Evolutionary conservation across 2,329 filamentous ascomycete species (phyloP).

Genomic region (Tolypocladium capitatum): DNA sequence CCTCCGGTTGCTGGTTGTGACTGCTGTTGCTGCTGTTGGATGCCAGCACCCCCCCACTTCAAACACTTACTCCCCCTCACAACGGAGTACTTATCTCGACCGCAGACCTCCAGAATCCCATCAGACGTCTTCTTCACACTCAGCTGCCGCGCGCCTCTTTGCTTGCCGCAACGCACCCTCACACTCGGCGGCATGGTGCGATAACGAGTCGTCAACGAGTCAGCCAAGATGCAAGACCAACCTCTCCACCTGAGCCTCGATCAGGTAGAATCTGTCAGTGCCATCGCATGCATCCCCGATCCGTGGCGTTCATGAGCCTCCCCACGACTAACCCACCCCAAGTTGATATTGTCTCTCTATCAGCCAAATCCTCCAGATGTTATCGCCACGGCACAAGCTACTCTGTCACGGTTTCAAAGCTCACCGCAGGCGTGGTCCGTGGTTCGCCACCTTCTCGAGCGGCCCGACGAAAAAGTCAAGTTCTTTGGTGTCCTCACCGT

Average conservation of each 20-base stretch:
- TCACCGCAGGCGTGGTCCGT: slow-evolving; percentile 76
- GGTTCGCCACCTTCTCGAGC: slow-evolving; percentile 60
- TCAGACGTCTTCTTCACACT: neutral
- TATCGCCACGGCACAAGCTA: slow-evolving; percentile 49
- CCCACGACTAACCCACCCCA: neutral
- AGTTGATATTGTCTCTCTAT: slow-evolving; percentile 41
- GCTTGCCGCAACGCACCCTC: neutral
- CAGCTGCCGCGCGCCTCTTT: no score
- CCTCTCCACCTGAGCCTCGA: slow-evolving; percentile 8
- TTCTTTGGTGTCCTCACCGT: slow-evolving; percentile 92
- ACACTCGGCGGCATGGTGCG: neutral
- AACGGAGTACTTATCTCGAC: neutral
- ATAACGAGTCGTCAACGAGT: neutral
- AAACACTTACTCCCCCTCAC: neutral
- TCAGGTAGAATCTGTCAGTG: slow-evolving; percentile 12
- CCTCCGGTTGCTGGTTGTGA: neutral
- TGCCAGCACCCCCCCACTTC: neutral
- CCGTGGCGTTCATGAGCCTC: neutral
- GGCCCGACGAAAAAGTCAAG: slow-evolving; percentile 59
- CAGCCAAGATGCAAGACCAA: slow-evolving; percentile 7
- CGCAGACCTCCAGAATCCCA: neutral
- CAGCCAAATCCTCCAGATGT: slow-evolving; percentile 33
- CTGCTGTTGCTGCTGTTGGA: neutral
- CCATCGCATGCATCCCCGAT: neutral
- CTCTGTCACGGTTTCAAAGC: slow-evolving; percentile 65